Base-by-base conservation (phyloP, 1,139 yeast species). In the Blastobotrys raffinosifermentans region DNA sequence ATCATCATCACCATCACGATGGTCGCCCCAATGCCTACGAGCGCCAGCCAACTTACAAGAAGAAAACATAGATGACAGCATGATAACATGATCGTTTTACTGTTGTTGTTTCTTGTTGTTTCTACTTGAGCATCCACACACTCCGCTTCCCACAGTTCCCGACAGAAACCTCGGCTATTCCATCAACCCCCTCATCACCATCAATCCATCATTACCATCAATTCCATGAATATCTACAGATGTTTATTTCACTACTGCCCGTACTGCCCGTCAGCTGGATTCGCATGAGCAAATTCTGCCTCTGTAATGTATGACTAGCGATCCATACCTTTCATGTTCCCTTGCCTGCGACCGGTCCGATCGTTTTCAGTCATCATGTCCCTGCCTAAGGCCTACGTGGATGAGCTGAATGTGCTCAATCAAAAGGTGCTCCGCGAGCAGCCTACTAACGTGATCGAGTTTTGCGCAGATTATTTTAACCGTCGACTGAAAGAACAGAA, bases 401-500 rank as follows among this genome's bases (percentile, higher is more conserved):
- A 74, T 42, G 86, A 79, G 58, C 69, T 80, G 59, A 72, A 73
- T 52, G 75, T 69, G 46, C 75, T 80, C 57, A 79, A 77, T 58
- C 71, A 69, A 52, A 85, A 79, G 57, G 67, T 82, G 45, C 65
- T 69, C 38, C 65, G 71, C 38, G 73, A 76, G 51, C 74, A 78
- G 50, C 94, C 94, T 2, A 59, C 66, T 14, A 89, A 82, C 55
- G 66, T 81, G 20, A 60, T 82, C 45, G 89, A 82, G 57, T 83
- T 81, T 61, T 79, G 89, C 53, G 81, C 84, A 44, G 73, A 77
- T 56, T 80, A 78, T 60, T 82, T 82, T 64, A 73, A 72, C 53
- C 58, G 69, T 35, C 74, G 78, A 47, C 64, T 82, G 44, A 80
- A 75, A 59, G 76, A 64, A 62, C 32, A 74, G 10, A 29, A 23